Conservation (phyloP, 2,329 filamentous ascomycete genomes). For the Epichloe festucae region DNA sequence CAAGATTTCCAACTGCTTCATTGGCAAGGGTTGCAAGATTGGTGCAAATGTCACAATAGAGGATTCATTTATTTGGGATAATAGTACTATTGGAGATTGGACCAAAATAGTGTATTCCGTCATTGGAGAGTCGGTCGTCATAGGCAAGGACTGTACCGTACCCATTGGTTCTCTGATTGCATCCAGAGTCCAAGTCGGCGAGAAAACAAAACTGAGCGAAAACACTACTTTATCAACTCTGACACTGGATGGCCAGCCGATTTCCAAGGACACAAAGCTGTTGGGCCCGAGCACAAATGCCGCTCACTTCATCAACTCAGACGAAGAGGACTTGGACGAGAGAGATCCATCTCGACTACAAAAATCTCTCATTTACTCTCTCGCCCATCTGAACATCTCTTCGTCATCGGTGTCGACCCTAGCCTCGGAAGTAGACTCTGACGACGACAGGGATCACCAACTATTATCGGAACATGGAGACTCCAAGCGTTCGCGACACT, state of each 20-base stretch:
- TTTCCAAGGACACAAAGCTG: slow-evolving; percentile 28
- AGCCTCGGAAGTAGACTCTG: slow-evolving; percentile 52
- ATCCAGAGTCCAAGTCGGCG: slow-evolving; percentile 59
- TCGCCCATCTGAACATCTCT: slow-evolving; percentile 39
- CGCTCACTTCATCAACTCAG: slow-evolving; percentile 31
- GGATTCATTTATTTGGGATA: slow-evolving; percentile 80
- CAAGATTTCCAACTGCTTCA: slow-evolving; percentile 59
- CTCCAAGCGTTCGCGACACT: slow-evolving; percentile 49
- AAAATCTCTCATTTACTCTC: slow-evolving; percentile 41
- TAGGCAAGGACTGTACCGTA: slow-evolving; percentile 61
- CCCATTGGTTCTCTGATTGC: slow-evolving; percentile 66
- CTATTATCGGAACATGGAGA: slow-evolving; percentile 28
- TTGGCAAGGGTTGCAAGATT: slow-evolving; percentile 77
- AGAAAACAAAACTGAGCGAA: slow-evolving; percentile 36
- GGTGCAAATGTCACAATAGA: slow-evolving; percentile 71
- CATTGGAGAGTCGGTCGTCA: slow-evolving; percentile 55
- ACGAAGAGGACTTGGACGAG: slow-evolving; percentile 36
- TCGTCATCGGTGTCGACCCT: slow-evolving; percentile 44
- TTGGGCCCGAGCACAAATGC: slow-evolving; percentile 40
- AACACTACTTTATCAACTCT: slow-evolving; percentile 23
- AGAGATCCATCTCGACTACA: slow-evolving; percentile 39
- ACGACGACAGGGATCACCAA: slow-evolving; percentile 54
- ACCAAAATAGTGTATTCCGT: slow-evolving; percentile 59
- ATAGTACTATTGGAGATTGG: slow-evolving; percentile 63
- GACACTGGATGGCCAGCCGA: slow-evolving; percentile 22